A percentile compares a stretch with the other conserved stretches of the same genome.
These are phyloP conservation scores for Lepidium campestre DNA, from an alignment of 441 rosid species.

Conservation along the genomic window DNA sequence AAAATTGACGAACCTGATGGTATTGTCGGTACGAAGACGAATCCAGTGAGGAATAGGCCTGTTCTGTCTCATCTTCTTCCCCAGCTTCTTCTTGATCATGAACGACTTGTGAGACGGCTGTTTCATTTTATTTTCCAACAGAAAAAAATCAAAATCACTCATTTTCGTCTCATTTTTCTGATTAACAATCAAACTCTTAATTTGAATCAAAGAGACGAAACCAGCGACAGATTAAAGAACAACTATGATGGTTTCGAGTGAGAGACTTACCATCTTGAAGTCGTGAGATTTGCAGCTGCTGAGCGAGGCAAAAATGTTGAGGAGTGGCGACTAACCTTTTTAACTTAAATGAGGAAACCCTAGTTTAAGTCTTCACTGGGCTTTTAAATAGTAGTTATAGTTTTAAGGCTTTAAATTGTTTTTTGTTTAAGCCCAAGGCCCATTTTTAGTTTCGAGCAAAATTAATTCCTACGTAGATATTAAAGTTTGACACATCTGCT, in stretches of 20 bases:
- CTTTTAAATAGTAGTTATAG: background rate
- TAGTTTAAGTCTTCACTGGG: background rate
- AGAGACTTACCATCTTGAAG: slow-evolving; percentile 24
- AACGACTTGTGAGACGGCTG: slow-evolving; percentile 91
- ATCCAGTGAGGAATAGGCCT: slow-evolving; percentile 94
- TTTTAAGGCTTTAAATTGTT: background rate
- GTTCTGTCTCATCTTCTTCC: slow-evolving; percentile 90
- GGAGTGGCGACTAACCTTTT: slow-evolving; percentile 2
- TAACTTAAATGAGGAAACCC: slow-evolving; percentile 5
- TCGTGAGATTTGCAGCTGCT: slow-evolving; percentile 19
- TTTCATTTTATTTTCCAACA: background rate
- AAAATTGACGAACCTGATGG: slow-evolving; percentile 46
- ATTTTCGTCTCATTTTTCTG: background rate
- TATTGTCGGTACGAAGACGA: slow-evolving; percentile 78
- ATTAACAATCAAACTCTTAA: background rate
- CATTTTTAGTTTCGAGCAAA: background rate
- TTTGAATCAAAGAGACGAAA: background rate
- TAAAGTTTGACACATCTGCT: too few species aligned
- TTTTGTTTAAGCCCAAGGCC: slow-evolving; percentile 13
- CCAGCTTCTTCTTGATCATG: slow-evolving; percentile 78
- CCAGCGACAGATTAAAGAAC: background rate
- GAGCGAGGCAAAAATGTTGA: background rate
- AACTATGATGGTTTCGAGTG: background rate
- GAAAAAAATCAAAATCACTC: background rate
- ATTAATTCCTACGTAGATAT: too few species aligned